phyloP scores from a whole-genome alignment of 1,284 basidiomycete genomes.

The Irpex sp. region DNA sequence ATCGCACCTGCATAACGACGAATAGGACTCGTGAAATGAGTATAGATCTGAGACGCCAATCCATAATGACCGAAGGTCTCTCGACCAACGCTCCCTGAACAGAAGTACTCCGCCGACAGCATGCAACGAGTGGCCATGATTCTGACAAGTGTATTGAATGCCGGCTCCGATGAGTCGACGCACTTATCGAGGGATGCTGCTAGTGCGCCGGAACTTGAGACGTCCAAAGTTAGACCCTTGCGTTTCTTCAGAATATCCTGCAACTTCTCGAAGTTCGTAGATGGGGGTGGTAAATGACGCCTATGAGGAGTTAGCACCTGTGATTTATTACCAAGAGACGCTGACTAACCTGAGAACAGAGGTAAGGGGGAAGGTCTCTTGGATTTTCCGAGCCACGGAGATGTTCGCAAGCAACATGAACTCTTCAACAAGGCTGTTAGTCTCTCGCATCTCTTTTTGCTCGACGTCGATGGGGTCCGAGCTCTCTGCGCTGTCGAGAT shows the following conservation, averaged over 20 bases:
- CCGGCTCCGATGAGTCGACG: slow-evolving; percentile 74
- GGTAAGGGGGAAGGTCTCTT: slow-evolving; percentile 94
- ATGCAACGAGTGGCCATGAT: slow-evolving; percentile 99
- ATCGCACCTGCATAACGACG: slow-evolving; percentile 84
- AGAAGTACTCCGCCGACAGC: slow-evolving; percentile 98
- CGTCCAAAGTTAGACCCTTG: slow-evolving; percentile 83
- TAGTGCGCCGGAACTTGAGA: slow-evolving; percentile 89
- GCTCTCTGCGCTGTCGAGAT: slow-evolving; percentile 89
- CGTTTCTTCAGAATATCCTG: slow-evolving; percentile 91
- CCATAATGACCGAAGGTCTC: slow-evolving; percentile 98
- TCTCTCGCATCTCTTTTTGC: slow-evolving; percentile 91
- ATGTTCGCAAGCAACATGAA: slow-evolving; percentile 99
- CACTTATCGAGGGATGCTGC: slow-evolving; percentile 89
- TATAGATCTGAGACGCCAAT: slow-evolving; percentile 94
- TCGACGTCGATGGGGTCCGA: slow-evolving; percentile 97
- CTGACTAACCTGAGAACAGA: slow-evolving; percentile 78
- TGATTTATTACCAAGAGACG: neutral
- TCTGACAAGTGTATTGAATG: slow-evolving; percentile 96
- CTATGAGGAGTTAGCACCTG: slow-evolving; percentile 34
- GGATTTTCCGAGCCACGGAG: slow-evolving; percentile 88
- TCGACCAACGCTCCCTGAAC: slow-evolving; percentile 87
- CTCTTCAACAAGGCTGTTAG: slow-evolving; percentile 97
- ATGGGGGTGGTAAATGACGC: slow-evolving; percentile 92
- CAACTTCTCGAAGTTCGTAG: slow-evolving; percentile 93
- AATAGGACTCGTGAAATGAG: slow-evolving; percentile 96